Base-by-base conservation (phyloP, 2,329 filamentous ascomycete genomes). In the Epichloe baconii region DNA sequence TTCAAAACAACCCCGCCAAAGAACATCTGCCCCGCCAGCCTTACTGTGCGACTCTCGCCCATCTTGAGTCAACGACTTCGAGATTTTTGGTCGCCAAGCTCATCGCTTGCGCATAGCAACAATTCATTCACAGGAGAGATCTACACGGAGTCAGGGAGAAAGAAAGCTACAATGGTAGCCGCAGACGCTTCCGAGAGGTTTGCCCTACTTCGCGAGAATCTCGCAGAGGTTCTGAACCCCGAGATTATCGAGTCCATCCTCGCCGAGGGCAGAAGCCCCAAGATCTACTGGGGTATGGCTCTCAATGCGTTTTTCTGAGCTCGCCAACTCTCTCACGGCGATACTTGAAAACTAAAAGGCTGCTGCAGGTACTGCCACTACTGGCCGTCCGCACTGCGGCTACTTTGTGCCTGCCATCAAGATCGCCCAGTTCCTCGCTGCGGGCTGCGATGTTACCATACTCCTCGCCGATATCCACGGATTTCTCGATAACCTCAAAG, bases 371-470 rank as follows among this genome's bases (percentile, higher is more conserved):
- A 91, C 85, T 40, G 86, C 87, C 17, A 88, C 88, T 15, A 94
- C 88, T 0, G 88, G 88, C n/a, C 78, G 83, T 54, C 89, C 89
- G 50, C 90, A 96, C 68, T 86, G 82, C 65, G 90, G 88, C 59
- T 95, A 95, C 76, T 87, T 95, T 55, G 85, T 93, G 10, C 84
- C 89, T 5, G 84, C 86, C 59, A 80, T 95, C 64, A 96, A 96
- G 70, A 85, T 96, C 55, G 89, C 88, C 40, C 85, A 96, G 66
- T 82, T 95, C 62, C 80, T 96, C 36, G 78, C 80, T 37, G 89
- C 91, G 34, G 89, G 85, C 38, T 95, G 88, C 71, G 79, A 89
- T 53, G 81, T 94, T 53, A 86, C 80, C 51, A 77, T 94, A 53
- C 80, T 94, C 37, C 80, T 93, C 53, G 83, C 81, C 66, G 81